Evolutionary conservation across 306 rosid species (phyloP).

Genomic region (Sesbania bispinosa): DNA sequence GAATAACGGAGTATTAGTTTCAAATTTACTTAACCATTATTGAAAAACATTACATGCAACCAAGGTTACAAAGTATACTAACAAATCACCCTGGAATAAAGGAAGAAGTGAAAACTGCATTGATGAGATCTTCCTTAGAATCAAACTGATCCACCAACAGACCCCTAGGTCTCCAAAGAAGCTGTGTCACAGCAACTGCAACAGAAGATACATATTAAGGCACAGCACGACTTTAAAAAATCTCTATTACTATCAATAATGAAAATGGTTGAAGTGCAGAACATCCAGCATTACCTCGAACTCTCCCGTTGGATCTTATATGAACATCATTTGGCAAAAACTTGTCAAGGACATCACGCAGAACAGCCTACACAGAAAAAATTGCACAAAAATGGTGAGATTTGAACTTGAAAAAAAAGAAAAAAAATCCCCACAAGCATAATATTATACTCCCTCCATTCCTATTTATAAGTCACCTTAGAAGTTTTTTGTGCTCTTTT

Average conservation of each 20-base stretch:
- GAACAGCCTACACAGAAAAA: conserved; percentile 72
- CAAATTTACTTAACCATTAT: not conserved
- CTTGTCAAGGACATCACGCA: conserved; percentile 66
- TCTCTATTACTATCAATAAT: not conserved
- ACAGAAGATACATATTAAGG: conserved; percentile 19
- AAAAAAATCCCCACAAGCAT: not conserved
- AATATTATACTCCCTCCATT: too few species aligned
- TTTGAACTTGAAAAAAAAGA: not conserved
- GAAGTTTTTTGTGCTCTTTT: too few species aligned
- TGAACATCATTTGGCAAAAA: conserved; percentile 88
- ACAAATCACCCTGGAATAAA: conserved; percentile 94
- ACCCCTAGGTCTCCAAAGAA: conserved; percentile 93
- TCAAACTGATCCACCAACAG: conserved; percentile 89
- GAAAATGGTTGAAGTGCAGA: not conserved
- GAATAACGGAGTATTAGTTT: conserved; percentile 11
- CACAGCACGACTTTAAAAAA: not conserved
- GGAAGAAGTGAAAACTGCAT: conserved; percentile 95
- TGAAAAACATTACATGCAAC: conserved; percentile 16
- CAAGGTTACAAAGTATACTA: conserved; percentile 19
- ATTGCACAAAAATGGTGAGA: not conserved
- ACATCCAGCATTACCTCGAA: conserved; percentile 61
- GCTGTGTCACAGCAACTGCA: conserved; percentile 92
- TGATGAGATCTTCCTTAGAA: conserved; percentile 96
- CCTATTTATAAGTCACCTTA: too few species aligned
- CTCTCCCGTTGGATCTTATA: conserved; percentile 79